Base-by-base conservation (phyloP, 2,329 filamentous ascomycete species). In the Fusarium sp. region DNA sequence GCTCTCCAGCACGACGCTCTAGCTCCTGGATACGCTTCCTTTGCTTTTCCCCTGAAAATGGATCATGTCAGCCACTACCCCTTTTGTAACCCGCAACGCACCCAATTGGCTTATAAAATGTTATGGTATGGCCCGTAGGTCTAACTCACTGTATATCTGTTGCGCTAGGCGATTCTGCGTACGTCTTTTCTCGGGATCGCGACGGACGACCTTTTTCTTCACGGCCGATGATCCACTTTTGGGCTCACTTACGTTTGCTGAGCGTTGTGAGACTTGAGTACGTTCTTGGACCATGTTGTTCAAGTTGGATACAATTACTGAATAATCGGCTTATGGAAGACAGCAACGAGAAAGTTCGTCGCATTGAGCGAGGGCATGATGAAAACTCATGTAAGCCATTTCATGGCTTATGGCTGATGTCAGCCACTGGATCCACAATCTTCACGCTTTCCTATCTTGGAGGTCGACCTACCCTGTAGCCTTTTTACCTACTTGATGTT, bases 131-230 rank as follows among this genome's bases (percentile, higher is more conserved):
- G 6, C 11, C 28, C 21, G n/a, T 15, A 7, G 7, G 5, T 3
- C 13, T 26, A 17, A 79, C 81, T 76, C 66, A 84, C 84, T 80
- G 56, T 77, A 80, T 7, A 82, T 79, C 71, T 94, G 89, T 80
- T 94, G 75, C 6, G 75, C 74, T 47, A 69, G 54, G 17, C 73
- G 75, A 28, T 76, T 76, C 51, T 76, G 75, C 50, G 70, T 31
- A 3, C 73, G 67, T 47, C 75, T 61, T 36, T 74, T 75, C 40
- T 70, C 75, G 4, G 71, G 73, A 44, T 75, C 71, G 14, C 72
- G 72, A 17, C 72, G 68, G 8, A 62, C 57, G 9, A 49, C 57
- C 43, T 65, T 65, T 26, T 63, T 71, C 58, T 59, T 71, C 5
- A 38, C 50, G 8, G 28, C 28, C 36, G 50, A 21, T 24, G 49